These are phyloP conservation scores for Suhomyces xylopsoci DNA, from an alignment of 805 yeast species.

Conservation along the genomic window DNA sequence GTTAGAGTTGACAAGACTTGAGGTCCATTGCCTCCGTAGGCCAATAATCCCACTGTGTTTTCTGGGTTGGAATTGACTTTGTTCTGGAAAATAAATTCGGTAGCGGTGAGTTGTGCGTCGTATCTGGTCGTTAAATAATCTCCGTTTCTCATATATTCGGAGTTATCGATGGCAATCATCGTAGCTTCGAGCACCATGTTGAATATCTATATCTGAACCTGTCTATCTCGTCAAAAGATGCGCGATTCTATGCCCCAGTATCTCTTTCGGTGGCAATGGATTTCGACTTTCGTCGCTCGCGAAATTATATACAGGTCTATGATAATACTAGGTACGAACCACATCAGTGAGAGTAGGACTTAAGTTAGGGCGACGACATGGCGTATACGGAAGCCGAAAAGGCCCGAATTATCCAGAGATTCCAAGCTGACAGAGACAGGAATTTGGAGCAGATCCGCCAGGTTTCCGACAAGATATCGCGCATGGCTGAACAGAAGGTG, in stretches of 20 bases:
- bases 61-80: slow-evolving; percentile 91
- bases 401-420: slow-evolving; percentile 28
- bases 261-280: not conserved
- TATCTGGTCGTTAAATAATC: slow-evolving; percentile 86
- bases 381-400: slow-evolving; percentile 34
- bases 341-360: not conserved
- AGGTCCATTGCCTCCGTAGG: slow-evolving; percentile 83
- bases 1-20: slow-evolving; percentile 88
- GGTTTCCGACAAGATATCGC: slow-evolving; percentile 20
- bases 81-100: slow-evolving; percentile 79
- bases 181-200: slow-evolving; percentile 94
- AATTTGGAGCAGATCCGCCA: slow-evolving; percentile 23
- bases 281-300: not conserved
- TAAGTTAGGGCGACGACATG: not conserved
- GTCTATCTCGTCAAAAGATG: not conserved
- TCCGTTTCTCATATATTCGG: slow-evolving; percentile 94
- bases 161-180: slow-evolving; percentile 91
- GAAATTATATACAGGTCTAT: not conserved
- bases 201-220: not conserved
- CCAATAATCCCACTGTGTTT: slow-evolving; percentile 85
- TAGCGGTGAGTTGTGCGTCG: slow-evolving; percentile 89
- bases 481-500: slow-evolving; percentile 34
- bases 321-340: not conserved
- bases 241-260: not conserved
- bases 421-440: slow-evolving; percentile 20